Evolutionary conservation across 2,329 filamentous ascomycete genomes (phyloP).

Genomic region (Ceratocystiopsis sp.): DNA sequence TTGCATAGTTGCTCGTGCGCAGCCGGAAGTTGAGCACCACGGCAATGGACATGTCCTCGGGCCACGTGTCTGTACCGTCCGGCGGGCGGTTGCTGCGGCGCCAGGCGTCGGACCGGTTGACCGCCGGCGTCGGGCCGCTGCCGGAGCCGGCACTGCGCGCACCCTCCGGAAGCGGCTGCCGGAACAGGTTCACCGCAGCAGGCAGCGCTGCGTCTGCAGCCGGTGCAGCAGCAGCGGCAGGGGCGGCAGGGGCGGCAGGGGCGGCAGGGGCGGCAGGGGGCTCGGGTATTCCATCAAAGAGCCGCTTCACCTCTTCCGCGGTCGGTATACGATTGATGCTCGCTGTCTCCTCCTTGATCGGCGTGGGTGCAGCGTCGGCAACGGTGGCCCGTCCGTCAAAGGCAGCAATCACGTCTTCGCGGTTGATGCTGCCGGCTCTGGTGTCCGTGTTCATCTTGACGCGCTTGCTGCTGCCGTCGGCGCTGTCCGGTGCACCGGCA

Average conservation of each 20-base stretch:
- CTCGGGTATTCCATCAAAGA: too few species aligned
- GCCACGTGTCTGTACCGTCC: not conserved
- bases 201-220: not conserved
- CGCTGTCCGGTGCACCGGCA: slow-evolving; percentile 12
- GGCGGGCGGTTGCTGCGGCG: slow-evolving; percentile 1
- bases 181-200: too few species aligned
- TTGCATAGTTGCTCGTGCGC: slow-evolving; percentile 21
- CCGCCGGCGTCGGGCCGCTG: not conserved
- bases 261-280: not conserved
- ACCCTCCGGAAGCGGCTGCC: not conserved
- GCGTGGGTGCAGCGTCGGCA: not conserved
- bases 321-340: too few species aligned
- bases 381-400: not conserved
- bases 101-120: slow-evolving; percentile 9
- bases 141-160: too few species aligned
- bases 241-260: not conserved
- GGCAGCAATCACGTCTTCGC: not conserved
- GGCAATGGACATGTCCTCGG: slow-evolving; percentile 16
- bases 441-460: slow-evolving; percentile 17
- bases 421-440: not conserved
- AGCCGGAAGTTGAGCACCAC: slow-evolving; percentile 21
- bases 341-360: not conserved
- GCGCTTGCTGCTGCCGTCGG: slow-evolving; percentile 21
- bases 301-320: too few species aligned
- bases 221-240: not conserved